These are phyloP conservation scores for Calycina marina DNA, from an alignment of 2,329 filamentous ascomycete species.

Conservation along the genomic window DNA sequence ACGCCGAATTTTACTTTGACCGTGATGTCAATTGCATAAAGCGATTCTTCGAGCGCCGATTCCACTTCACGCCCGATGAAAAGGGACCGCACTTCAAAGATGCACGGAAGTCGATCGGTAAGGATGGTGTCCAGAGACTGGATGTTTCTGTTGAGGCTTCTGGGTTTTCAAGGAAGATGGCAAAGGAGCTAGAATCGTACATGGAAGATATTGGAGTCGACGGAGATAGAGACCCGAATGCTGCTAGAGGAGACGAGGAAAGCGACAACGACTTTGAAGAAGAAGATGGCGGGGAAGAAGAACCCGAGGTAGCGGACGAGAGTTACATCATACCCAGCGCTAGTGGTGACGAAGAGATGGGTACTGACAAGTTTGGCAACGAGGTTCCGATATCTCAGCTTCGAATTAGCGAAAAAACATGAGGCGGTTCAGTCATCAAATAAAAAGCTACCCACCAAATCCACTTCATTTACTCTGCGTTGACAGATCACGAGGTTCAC, in stretches of 20 bases:
- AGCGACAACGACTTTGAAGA: constrained; percentile 24
- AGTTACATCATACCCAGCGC: neutral
- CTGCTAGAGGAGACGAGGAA: constrained; percentile 22
- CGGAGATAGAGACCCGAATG: constrained; percentile 23
- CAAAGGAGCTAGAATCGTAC: constrained; percentile 82
- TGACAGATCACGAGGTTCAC: too few relatives aligned
- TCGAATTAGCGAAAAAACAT: constrained; percentile 19
- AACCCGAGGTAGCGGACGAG: constrained; percentile 9
- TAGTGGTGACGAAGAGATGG: neutral
- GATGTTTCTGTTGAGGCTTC: constrained; percentile 86
- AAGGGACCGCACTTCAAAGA: constrained; percentile 77
- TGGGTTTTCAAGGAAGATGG: constrained; percentile 93
- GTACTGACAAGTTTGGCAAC: constrained; percentile 3
- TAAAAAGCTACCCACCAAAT: neutral
- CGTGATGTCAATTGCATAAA: constrained; percentile 93
- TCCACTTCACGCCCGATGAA: constrained; percentile 71
- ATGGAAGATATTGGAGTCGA: constrained; percentile 59
- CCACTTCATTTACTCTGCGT: neutral
- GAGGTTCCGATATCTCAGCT: constrained; percentile 13
- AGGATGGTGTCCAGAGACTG: constrained; percentile 51
- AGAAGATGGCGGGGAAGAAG: constrained; percentile 21
- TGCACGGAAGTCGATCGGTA: constrained; percentile 58
- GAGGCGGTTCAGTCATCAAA: constrained; percentile 6
- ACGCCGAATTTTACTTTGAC: constrained; percentile 96
- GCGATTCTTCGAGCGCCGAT: constrained; percentile 78